Conservation (phyloP, 2,329 filamentous ascomycete species). For the Neurospora sp. region DNA sequence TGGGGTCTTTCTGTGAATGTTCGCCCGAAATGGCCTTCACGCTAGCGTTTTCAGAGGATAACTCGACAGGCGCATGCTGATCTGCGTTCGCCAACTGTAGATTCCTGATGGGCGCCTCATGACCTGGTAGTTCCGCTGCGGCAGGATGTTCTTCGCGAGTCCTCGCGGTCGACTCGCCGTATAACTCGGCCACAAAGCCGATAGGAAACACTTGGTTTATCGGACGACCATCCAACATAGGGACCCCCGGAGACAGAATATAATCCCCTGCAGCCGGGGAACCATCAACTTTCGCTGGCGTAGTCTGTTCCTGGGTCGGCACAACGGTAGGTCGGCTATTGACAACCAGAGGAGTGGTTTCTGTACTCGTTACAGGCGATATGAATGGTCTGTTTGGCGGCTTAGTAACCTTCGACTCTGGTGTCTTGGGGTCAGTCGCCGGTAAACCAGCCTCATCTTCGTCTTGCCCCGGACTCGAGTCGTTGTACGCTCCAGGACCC, state of each 20-base stretch:
- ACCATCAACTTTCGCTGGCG: not conserved
- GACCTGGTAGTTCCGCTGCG: conserved; percentile 35
- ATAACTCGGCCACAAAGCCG: conserved; percentile 37
- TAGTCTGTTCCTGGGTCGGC: too few species aligned
- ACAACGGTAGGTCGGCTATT: conserved; percentile 16
- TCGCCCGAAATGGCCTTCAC: not conserved
- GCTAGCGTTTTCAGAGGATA: conserved; percentile 1
- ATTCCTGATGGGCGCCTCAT: conserved; percentile 26
- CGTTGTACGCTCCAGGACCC: conserved; percentile 34
- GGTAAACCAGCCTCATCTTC: conserved; percentile 35
- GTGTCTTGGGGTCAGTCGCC: conserved; percentile 10
- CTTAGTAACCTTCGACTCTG: conserved; percentile 2
- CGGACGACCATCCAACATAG: conserved; percentile 26
- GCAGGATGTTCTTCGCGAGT: conserved; percentile 34
- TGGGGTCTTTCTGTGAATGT: conserved; percentile 1
- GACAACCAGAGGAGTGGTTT: conserved; percentile 16
- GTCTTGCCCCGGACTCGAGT: conserved; percentile 35
- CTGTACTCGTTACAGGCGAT: conserved; percentile 19
- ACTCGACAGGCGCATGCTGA: conserved; percentile 10
- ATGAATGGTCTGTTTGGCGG: conserved; percentile 7
- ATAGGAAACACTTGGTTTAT: conserved; percentile 28
- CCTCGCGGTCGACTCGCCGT: conserved; percentile 31
- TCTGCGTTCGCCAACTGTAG: conserved; percentile 19
- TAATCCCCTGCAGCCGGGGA: not conserved
- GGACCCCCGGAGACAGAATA: conserved; percentile 12